Base-by-base conservation (phyloP, 2,329 filamentous ascomycete genomes). In the Aspergillus chevalieri region DNA sequence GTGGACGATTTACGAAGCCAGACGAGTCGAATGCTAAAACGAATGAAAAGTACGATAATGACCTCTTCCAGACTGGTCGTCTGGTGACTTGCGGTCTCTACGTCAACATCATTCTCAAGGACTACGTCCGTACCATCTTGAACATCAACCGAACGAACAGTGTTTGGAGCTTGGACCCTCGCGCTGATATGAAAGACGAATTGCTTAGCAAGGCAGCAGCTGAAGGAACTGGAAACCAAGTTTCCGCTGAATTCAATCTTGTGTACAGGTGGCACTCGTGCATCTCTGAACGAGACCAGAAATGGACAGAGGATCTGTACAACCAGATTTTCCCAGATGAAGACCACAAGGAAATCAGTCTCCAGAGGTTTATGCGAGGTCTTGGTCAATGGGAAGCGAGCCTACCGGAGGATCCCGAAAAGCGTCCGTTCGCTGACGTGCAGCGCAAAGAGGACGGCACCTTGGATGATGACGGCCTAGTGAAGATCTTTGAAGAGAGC, bases 191-290 rank as follows among this genome's bases (percentile, higher is more conserved):
- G 38, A 74, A 66, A 57, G 78, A 77, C 50, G 66, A 74, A 2
- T 53, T 70, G 8, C 59, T 70, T 47, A 65, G 67, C 3, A 67
- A 77, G 21, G 75, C 75, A 6, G 73, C 78, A 1, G 70, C 76
- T 0, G 71, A 80, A 43, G 83, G 80, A 1, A 74, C 81, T 2
- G 83, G 83, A 10, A 86, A 86, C 58, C 81, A 85, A 56, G 82
- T 85, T 43, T 83, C 79, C 39, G 82, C 81, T 3, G 83, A 86
- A 63, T 86, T 86, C 67, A 86, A 86, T 52, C 70, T 86, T 24
- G 71, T 86, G 1, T 86, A 86, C 59, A 74, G 83, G 22, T 86
- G 81, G 74, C 83, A 86, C 64, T 80, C 78, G 1, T 78, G 76
- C 39, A 78, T 85, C 46, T 82, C 79, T 3, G 71, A 77, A 53